Evolutionary conservation across 495 filamentous ascomycete genomes (phyloP).

Genomic region (Bacidia gigantensis): DNA sequence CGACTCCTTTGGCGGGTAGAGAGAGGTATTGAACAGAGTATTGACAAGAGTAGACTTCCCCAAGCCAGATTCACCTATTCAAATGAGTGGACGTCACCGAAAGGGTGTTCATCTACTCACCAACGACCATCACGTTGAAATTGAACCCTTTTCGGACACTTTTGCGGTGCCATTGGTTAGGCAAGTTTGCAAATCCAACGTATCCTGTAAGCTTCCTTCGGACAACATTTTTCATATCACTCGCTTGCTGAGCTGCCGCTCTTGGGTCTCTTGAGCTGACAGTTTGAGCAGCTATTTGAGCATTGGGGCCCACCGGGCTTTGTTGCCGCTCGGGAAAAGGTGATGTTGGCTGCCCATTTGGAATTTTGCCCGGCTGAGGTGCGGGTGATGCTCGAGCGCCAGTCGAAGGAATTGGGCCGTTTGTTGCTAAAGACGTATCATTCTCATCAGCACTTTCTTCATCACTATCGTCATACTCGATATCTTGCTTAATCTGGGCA

Average conservation of each 20-base stretch:
- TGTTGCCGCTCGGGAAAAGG: constrained; percentile 47
- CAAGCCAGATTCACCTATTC: constrained; percentile 87
- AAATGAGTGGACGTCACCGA: constrained; percentile 20
- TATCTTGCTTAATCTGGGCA: background rate
- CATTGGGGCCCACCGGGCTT: constrained; percentile 43
- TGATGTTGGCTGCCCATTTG: constrained; percentile 42
- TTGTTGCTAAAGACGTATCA: constrained; percentile 28
- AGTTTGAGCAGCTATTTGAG: constrained; percentile 43
- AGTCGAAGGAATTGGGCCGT: constrained; percentile 27
- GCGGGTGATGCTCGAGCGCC: constrained; percentile 22
- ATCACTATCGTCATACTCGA: background rate
- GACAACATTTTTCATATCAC: constrained; percentile 92
- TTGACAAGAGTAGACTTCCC: constrained; percentile 99
- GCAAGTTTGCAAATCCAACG: constrained; percentile 95
- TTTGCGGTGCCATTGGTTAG: constrained; percentile 99
- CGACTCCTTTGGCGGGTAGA: constrained; percentile 96
- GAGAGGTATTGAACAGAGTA: constrained; percentile 97
- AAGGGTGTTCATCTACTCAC: constrained; percentile 38
- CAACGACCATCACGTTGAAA: constrained; percentile 99
- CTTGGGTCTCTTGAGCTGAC: constrained; percentile 75
- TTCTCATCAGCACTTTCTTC: constrained; percentile 1
- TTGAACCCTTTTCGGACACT: constrained; percentile 99
- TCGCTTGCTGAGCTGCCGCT: constrained; percentile 59
- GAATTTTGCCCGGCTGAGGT: constrained; percentile 17
- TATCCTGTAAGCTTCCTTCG: constrained; percentile 96